phyloP scores from a whole-genome alignment of 257 asterid species.

The Leonotis leonurus region DNA sequence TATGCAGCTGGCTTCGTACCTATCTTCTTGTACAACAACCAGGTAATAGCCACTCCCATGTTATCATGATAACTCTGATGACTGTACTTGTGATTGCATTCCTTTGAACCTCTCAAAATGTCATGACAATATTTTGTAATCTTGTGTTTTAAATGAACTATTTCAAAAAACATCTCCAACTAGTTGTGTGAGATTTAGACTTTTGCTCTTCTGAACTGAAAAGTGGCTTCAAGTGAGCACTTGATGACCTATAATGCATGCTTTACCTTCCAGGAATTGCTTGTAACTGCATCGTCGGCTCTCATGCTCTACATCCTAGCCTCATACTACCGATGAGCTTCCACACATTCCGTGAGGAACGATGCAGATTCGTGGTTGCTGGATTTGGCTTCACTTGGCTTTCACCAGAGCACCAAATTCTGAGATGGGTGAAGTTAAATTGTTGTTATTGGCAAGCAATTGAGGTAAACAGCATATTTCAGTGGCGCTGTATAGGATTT shows the following conservation, averaged over 20 bases:
- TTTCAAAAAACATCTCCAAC: no score
- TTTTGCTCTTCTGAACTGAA: background rate
- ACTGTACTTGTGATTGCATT: background rate
- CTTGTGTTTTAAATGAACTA: background rate
- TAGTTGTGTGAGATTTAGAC: background rate
- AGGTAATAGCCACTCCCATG: constrained; percentile 45
- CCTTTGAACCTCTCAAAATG: background rate
- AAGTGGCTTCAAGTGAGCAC: background rate
- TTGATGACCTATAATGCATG: no score
- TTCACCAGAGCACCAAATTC: background rate
- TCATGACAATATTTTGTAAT: background rate
- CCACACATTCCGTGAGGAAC: background rate
- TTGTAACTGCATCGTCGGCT: constrained; percentile 65
- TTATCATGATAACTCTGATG: background rate
- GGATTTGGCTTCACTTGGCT: background rate
- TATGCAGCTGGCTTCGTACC: constrained; percentile 63
- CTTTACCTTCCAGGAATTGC: constrained; percentile 73
- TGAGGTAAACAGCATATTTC: background rate
- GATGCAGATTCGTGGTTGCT: no score
- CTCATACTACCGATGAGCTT: constrained; percentile 60
- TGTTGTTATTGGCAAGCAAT: background rate
- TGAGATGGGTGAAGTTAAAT: background rate
- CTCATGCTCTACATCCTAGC: constrained; percentile 60
- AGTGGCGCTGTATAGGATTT: constrained; percentile 10
- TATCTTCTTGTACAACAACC: constrained; percentile 75